These are phyloP conservation scores for Litsea cubeba DNA, from an alignment of 164 flowering plant genomes.

Conservation along the genomic window DNA sequence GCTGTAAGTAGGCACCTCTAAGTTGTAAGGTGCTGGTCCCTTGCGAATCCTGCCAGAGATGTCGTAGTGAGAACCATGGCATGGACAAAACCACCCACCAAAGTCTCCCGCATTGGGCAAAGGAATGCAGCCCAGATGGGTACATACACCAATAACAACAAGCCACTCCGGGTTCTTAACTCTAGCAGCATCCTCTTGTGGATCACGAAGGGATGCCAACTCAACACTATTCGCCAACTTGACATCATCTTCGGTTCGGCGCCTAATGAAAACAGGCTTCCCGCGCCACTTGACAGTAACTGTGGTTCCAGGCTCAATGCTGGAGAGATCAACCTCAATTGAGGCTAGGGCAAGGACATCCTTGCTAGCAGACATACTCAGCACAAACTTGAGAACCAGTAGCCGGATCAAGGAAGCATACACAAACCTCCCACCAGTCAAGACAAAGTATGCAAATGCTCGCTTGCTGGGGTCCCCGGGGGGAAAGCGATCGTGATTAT, in stretches of 20 bases:
- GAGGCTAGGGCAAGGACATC: constrained; percentile 21
- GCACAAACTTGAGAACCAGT: constrained; percentile 16
- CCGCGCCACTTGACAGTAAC: constrained; percentile 21
- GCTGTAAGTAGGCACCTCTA: constrained; percentile 18
- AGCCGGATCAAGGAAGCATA: constrained; percentile 20
- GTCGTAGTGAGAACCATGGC: constrained; percentile 21
- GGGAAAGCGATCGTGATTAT: constrained; percentile 18
- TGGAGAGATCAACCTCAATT: constrained; percentile 18
- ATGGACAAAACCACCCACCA: constrained; percentile 22
- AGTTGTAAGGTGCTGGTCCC: constrained; percentile 16
- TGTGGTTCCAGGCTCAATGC: constrained; percentile 13
- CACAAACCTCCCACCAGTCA: constrained; percentile 12
- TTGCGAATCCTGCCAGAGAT: constrained; percentile 15
- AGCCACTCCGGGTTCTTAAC: constrained; percentile 22
- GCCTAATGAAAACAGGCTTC: constrained; percentile 12
- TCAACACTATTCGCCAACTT: constrained; percentile 15
- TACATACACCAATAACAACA: constrained; percentile 17
- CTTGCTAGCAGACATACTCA: constrained; percentile 22
- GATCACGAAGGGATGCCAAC: constrained; percentile 5
- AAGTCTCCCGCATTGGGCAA: constrained; percentile 18
- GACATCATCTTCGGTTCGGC: constrained; percentile 15
- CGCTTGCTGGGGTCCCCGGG: constrained; percentile 21
- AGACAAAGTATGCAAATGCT: constrained; percentile 21
- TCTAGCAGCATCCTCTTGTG: constrained; percentile 15
- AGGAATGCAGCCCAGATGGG: constrained; percentile 18